A percentile compares a stretch with the other conserved stretches of the same genome.
Evolutionary conservation across 495 filamentous ascomycete species (phyloP).

Genomic region (Aspergillus avenaceus): DNA sequence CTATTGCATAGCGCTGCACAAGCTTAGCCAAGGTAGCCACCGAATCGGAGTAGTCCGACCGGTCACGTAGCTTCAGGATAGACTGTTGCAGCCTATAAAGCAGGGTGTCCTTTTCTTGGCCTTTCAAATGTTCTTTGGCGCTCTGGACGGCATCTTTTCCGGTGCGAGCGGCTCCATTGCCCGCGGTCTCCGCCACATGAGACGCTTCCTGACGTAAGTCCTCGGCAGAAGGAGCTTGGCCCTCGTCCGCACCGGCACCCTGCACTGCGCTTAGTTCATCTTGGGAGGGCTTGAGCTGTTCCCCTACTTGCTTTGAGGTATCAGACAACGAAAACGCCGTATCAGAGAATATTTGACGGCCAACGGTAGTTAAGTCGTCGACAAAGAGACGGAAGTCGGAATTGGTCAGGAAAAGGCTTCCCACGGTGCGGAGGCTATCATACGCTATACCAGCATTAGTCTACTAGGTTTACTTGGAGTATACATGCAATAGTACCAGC

Average conservation of each 20-base stretch:
- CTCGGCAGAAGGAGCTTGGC: constrained; percentile 49
- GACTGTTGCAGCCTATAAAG: constrained; percentile 70
- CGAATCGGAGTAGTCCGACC: constrained; percentile 78
- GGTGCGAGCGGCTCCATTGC: constrained; percentile 60
- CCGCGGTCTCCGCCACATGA: constrained; percentile 61
- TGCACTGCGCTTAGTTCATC: constrained; percentile 55
- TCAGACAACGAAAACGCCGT: constrained; percentile 73
- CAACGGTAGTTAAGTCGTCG: constrained; percentile 73
- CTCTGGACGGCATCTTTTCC: constrained; percentile 62
- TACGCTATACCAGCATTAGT: constrained; percentile 55
- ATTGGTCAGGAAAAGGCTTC: constrained; percentile 79
- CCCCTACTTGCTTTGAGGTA: constrained; percentile 66
- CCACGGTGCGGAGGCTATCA: constrained; percentile 77
- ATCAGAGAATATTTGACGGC: constrained; percentile 81
- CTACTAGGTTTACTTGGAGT: constrained; percentile 1
- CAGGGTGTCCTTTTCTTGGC: constrained; percentile 68
- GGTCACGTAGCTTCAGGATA: constrained; percentile 68
- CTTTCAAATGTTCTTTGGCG: constrained; percentile 59
- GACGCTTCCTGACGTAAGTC: constrained; percentile 58
- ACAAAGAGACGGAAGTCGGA: constrained; percentile 86
- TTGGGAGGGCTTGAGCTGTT: constrained; percentile 63
- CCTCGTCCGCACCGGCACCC: constrained; percentile 53
- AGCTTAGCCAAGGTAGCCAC: constrained; percentile 73
- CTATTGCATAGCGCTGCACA: constrained; percentile 70
- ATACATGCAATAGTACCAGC: constrained; percentile 54